Evolutionary conservation across 2,329 filamentous ascomycete species (phyloP), one percentile per base, ranked within the genome.

Genomic region (Nemania sp.): DNA sequence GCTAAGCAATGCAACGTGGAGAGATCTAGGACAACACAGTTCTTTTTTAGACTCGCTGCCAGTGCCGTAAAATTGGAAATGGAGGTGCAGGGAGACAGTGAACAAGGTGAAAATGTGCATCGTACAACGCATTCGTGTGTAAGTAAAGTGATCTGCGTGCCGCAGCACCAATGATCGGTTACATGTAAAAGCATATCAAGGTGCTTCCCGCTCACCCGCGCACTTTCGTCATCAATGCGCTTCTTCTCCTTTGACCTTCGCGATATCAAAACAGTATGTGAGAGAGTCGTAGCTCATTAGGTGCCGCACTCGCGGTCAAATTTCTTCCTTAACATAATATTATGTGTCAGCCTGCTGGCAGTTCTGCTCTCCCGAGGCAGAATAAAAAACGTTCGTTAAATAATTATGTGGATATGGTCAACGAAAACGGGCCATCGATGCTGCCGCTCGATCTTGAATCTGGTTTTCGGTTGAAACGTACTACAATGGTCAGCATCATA

Each of bases 401-500:
- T 62, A 63, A 59, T 40, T 64, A 59, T 61, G 62, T 60, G 55
- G 48, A 42, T 62, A 39, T 48, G 42, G 57, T 75, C 62, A 76
- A 57, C 76, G 77, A 67, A 80, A 80, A 35, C 78, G 76, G 20
- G 73, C 72, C 21, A 75, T 71, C 9, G 81, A 79, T 1, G 75
- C 76, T 58, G 74, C 73, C 57, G 77, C 79, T 49, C 90, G 83
- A 65, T 91, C 87, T 71, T 90, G 86, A 69, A 95, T 93, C 76
- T 89, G 82, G 74, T 85, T 84, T 78, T 95, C 91, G 53, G 91
- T 95, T 69, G 88, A 85, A 80, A 90, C 84, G 82, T 96, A 96
- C 63, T 65, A 25, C 20, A 54, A 47, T 20, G 40, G 51, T 61
- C 21, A 62, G 62, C 56, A 4, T 45, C 45, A 42, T 39, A 40